phyloP scores from a whole-genome alignment of 768 basidiomycete genomes.

The Polyporus arcularius region DNA sequence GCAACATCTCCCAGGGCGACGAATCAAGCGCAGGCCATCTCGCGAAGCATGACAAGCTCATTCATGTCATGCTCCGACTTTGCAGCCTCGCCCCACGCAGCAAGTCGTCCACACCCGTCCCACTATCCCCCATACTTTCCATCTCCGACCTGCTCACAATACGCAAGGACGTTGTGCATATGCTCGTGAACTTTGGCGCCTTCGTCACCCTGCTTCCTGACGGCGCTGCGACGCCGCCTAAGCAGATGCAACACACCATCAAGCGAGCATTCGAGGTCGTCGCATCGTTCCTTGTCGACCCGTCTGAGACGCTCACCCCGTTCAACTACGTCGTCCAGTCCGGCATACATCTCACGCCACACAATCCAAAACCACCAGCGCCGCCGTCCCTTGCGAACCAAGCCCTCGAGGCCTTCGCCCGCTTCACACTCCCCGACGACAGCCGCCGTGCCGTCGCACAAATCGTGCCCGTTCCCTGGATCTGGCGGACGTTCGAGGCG shows the following conservation, averaged over 20 bases:
- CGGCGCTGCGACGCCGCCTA: conserved; percentile 35
- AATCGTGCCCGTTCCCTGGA: conserved; percentile 54
- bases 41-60: conserved; percentile 60
- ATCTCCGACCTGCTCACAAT: conserved; percentile 69
- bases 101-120: conserved; percentile 27
- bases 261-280: conserved; percentile 65
- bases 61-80: conserved; percentile 71
- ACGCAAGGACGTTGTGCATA: conserved; percentile 76
- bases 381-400: conserved; percentile 68
- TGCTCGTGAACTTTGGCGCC: conserved; percentile 62
- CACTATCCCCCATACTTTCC: conserved; percentile 62
- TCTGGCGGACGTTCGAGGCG: conserved; percentile 65
- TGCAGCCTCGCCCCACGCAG: conserved; percentile 47
- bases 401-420: conserved; percentile 86
- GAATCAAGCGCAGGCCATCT: conserved; percentile 69
- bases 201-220: conserved; percentile 48
- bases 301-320: conserved; percentile 65
- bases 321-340: conserved; percentile 55
- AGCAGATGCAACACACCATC: conserved; percentile 47
- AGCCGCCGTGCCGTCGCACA: conserved; percentile 75
- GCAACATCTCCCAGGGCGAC: conserved; percentile 76
- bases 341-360: conserved; percentile 43
- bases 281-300: conserved; percentile 75
- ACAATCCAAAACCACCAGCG: conserved; percentile 32
- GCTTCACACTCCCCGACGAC: conserved; percentile 70